A percentile compares a stretch with the other conserved stretches of the same genome.
Conservation (phyloP, 2,329 filamentous ascomycete species). For the Curvularia verruculosa region DNA sequence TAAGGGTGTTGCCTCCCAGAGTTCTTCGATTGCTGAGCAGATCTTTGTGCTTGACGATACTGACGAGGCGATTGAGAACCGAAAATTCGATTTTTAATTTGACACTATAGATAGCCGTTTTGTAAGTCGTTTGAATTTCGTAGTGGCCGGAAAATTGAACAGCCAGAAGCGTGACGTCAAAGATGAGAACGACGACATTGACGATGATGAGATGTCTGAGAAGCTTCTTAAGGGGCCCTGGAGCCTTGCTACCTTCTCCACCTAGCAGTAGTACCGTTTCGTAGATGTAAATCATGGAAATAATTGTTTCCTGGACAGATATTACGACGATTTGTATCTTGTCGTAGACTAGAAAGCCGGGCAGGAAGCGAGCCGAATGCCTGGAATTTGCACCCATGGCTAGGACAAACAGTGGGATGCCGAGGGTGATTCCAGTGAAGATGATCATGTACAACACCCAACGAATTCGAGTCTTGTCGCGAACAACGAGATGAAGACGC, state of each 20-base stretch:
- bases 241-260: conserved; percentile 9
- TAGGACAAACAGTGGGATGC: conserved; percentile 52
- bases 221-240: conserved; percentile 7
- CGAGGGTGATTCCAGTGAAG: conserved; percentile 52
- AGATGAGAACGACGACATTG: conserved; percentile 47
- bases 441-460: conserved; percentile 63
- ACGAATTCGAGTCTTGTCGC: conserved; percentile 43
- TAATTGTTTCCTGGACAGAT: conserved; percentile 41
- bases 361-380: conserved; percentile 35
- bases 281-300: conserved; percentile 26
- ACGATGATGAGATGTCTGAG: conserved; percentile 41
- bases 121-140: conserved; percentile 48
- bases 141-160: conserved; percentile 48
- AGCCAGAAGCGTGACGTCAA: conserved; percentile 49
- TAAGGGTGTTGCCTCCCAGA: neutral
- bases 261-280: conserved; percentile 16
- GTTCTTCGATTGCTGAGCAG: conserved; percentile 1
- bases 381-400: conserved; percentile 56
- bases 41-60: conserved; percentile 6
- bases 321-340: conserved; percentile 48
- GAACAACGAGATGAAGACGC: conserved; percentile 62
- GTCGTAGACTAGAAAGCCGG: conserved; percentile 44
- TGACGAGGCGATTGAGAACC: conserved; percentile 51
- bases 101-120: conserved; percentile 50
- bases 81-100: conserved; percentile 60